Conservation (phyloP, 768 basidiomycete species). For the Boletus sp. region DNA sequence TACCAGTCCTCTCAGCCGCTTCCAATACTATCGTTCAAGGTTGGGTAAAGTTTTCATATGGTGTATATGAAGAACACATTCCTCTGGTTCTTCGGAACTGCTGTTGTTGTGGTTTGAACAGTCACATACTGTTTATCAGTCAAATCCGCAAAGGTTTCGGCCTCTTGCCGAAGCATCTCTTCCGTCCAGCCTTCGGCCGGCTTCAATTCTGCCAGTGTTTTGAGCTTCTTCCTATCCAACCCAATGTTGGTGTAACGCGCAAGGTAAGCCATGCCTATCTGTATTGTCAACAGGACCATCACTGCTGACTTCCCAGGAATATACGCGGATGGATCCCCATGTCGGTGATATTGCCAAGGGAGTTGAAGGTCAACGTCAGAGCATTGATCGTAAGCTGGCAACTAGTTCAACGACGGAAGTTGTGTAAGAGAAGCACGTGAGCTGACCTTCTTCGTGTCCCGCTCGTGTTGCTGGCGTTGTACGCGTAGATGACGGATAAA, state of each 20-base stretch:
- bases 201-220: constrained; percentile 14
- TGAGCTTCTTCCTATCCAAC: constrained; percentile 20
- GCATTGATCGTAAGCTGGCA: constrained; percentile 20
- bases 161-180: constrained; percentile 21
- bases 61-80: constrained; percentile 37
- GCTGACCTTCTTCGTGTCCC: constrained; percentile 28
- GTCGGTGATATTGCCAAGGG: constrained; percentile 23
- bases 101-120: not conserved
- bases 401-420: not conserved
- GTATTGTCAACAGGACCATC: constrained; percentile 25
- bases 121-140: constrained; percentile 25
- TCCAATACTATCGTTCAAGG: not conserved
- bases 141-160: constrained; percentile 30
- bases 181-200: constrained; percentile 21
- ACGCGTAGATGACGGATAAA: constrained; percentile 25
- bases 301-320: constrained; percentile 35
- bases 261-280: constrained; percentile 21
- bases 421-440: no score
- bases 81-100: constrained; percentile 13
- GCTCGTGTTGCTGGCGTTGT: constrained; percentile 27
- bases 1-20: constrained; percentile 10
- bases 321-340: constrained; percentile 25
- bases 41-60: constrained; percentile 11
- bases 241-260: constrained; percentile 20
- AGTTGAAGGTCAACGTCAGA: constrained; percentile 15